These are phyloP conservation scores for Schizosaccharomyces osmophilus DNA, from an alignment of 805 yeast genomes.

Conservation along the genomic window DNA sequence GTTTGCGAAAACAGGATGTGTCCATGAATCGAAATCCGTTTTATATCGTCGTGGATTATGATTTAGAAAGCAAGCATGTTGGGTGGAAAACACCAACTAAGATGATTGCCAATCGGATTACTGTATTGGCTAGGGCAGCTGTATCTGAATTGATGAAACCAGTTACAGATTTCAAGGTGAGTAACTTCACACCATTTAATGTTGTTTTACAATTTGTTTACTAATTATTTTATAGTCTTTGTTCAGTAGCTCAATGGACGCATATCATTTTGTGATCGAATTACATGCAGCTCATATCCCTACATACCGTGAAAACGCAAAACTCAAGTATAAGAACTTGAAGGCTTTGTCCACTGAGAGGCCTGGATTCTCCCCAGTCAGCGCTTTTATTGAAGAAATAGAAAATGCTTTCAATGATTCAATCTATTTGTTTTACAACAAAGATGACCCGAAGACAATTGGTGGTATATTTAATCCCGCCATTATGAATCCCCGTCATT, in stretches of 20 bases:
- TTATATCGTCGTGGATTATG: conserved; percentile 48
- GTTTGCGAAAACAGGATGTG: conserved; percentile 47
- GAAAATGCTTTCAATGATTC: conserved; percentile 38
- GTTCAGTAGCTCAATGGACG: conserved; percentile 49
- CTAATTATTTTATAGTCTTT: conserved; percentile 14
- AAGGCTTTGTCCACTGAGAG: conserved; percentile 31
- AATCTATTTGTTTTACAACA: conserved; percentile 40
- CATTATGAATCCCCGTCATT: conserved; percentile 33
- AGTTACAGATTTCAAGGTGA: not conserved
- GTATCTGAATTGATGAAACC: conserved; percentile 19
- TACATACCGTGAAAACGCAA: conserved; percentile 12
- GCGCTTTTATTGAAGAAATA: conserved; percentile 29
- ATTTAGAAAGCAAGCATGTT: conserved; percentile 66
- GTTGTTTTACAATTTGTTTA: not conserved
- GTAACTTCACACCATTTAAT: not conserved
- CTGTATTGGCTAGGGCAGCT: conserved; percentile 66
- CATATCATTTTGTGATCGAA: conserved; percentile 57
- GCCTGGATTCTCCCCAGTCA: not conserved
- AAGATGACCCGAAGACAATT: conserved; percentile 36
- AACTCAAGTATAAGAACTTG: conserved; percentile 20
- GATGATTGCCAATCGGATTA: conserved; percentile 68
- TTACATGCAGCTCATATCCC: conserved; percentile 20
- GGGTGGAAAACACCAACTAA: conserved; percentile 41
- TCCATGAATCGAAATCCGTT: conserved; percentile 45
- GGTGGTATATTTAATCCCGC: conserved; percentile 65